A percentile compares a stretch with the other conserved stretches of the same genome.
These are phyloP conservation scores for Solanum sitiens DNA, from an alignment of 257 asterid genomes.

Conservation along the genomic window DNA sequence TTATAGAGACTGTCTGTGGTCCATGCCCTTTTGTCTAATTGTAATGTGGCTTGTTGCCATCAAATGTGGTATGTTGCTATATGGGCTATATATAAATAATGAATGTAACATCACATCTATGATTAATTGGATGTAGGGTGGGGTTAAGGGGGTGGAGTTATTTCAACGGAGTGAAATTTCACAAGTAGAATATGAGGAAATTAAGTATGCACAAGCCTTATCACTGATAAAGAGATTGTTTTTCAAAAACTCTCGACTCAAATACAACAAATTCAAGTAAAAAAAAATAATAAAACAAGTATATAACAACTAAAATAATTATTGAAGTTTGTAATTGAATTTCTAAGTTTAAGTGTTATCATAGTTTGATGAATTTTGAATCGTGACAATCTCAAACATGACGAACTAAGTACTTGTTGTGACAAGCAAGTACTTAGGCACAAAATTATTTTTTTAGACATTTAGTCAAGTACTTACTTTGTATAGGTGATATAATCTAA, in stretches of 20 bases:
- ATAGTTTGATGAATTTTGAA: too few relatives aligned
- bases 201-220: neutral
- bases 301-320: neutral
- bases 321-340: neutral
- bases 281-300: too few relatives aligned
- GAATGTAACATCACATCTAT: slow-evolving; percentile 14
- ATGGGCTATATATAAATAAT: slow-evolving; percentile 2
- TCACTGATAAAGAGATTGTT: rapidly evolving
- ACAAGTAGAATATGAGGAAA: neutral
- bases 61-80: slow-evolving; percentile 28
- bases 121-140: neutral
- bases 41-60: slow-evolving; percentile 4
- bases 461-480: neutral
- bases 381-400: neutral
- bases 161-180: neutral
- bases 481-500: neutral
- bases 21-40: slow-evolving; percentile 19
- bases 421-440: too few relatives aligned
- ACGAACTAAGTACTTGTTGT: too few relatives aligned
- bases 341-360: neutral
- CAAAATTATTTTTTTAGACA: too few relatives aligned
- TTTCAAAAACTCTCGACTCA: rapidly evolving
- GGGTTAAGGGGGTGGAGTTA: neutral
- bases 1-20: slow-evolving; percentile 21
- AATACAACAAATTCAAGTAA: too few relatives aligned